Base-by-base conservation (phyloP, 2,329 filamentous ascomycete genomes). In the Pyrenochaeta sp. region DNA sequence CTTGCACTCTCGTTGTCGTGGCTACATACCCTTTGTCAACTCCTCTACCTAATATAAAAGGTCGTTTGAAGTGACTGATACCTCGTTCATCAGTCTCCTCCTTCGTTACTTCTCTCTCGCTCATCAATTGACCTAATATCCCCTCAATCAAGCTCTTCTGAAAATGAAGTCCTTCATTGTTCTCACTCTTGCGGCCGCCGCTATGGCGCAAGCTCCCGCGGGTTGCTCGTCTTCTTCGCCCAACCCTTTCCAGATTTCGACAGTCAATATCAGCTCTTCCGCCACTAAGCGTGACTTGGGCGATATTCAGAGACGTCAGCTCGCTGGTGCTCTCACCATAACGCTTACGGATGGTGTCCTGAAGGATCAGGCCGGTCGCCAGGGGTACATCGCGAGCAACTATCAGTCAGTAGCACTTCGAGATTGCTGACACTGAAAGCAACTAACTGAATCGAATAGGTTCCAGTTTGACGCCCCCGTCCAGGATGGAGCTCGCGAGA, bases 371-470 rank as follows among this genome's bases (percentile, higher is more conserved):
- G 68, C 84, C 50, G 79, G 77, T 35, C 86, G 90, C 51, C 89
- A 80, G 26, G 90, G 88, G 4, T 91, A 91, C 74, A 89, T 95
- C 60, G 89, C 87, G 10, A 75, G 82, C 69, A 94, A 93, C 81
- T 83, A 80, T 70, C 90, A 95, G 74, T 69, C 52, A 37, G 64
- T 47, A 18, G 24, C 4, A 4, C 17, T 10, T 6, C 2, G n/a
- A 13, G 3, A n/a, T n/a, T n/a, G n/a, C n/a, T n/a, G n/a, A 11
- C 13, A 19, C 19, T 14, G 3, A 9, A 21, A 11, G 8, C 11
- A 4, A 23, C 22, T 39, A 19, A n/a, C 47, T 63, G 38, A 58
- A 20, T 17, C 9, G 9, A 3, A 7, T n/a, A 65, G 62, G 77
- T 70, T 72, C 57, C 71, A 74, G 40, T 74, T 73, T 48, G 71